Evolutionary conservation across 345 rosid species (phyloP).

Genomic region (Acer saccharum): DNA sequence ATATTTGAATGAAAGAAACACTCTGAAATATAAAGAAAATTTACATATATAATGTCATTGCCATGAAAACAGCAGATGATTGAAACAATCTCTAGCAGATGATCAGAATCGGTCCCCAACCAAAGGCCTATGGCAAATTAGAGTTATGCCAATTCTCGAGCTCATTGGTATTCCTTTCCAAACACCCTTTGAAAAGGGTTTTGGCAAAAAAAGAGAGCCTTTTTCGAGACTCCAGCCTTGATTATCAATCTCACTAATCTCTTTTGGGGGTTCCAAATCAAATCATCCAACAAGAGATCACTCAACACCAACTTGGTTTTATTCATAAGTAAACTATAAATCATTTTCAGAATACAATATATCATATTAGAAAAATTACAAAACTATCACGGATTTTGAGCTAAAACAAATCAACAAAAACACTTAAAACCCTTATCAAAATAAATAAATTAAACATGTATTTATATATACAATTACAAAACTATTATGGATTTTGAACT

Average conservation of each 20-base stretch:
- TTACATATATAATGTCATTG: not conserved
- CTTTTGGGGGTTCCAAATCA: conserved; percentile 17
- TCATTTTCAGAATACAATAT: not conserved
- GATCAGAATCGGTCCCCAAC: conserved; percentile 39
- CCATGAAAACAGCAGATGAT: conserved; percentile 5
- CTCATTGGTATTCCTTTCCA: conserved; percentile 52
- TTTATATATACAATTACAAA: not conserved
- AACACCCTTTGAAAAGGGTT: conserved; percentile 22
- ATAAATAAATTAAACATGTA: no score
- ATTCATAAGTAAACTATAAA: not conserved
- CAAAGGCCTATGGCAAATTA: conserved; percentile 65
- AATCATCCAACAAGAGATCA: conserved; percentile 14
- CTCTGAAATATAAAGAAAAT: not conserved
- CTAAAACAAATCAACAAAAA: not conserved
- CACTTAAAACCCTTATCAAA: not conserved
- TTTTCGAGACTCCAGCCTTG: conserved; percentile 67
- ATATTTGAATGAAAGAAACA: not conserved
- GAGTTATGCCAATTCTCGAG: conserved; percentile 55
- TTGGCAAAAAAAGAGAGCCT: conserved; percentile 25
- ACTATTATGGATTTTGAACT: not conserved
- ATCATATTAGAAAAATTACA: not conserved
- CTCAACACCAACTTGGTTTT: conserved; percentile 11
- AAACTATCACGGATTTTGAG: no score
- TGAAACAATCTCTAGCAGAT: conserved; percentile 16
- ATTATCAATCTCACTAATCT: conserved; percentile 31